Conservation (phyloP, 371 early-diverging fungal genomes). For the Rhizopus microsporus region DNA sequence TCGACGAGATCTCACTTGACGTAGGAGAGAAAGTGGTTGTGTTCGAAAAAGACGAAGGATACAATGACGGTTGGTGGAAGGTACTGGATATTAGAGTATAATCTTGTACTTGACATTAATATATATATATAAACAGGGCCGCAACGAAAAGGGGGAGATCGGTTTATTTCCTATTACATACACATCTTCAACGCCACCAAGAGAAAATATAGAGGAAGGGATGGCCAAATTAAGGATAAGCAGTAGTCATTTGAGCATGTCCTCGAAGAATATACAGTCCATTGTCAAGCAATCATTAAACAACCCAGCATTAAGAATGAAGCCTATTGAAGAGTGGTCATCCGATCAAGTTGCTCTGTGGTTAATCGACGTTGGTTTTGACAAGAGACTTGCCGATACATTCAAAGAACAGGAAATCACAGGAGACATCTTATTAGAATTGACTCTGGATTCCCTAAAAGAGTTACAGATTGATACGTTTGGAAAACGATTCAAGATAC, state of each 20-base stretch:
- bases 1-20: constrained; percentile 74
- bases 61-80: constrained; percentile 81
- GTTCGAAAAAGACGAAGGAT: constrained; percentile 73
- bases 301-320: constrained; percentile 1
- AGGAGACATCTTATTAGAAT: constrained; percentile 67
- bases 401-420: constrained; percentile 75
- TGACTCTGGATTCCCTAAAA: constrained; percentile 68
- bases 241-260: constrained; percentile 1
- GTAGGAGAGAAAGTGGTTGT: constrained; percentile 72
- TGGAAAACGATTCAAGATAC: constrained; percentile 71
- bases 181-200: constrained; percentile 52
- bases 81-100: constrained; percentile 9
- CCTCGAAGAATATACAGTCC: constrained; percentile 16
- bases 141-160: constrained; percentile 62
- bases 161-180: constrained; percentile 69
- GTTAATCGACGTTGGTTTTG: constrained; percentile 58
- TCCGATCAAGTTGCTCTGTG: constrained; percentile 49
- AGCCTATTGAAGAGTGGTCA: constrained; percentile 47
- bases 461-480: constrained; percentile 70
- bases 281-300: constrained; percentile 12
- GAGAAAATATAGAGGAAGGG: constrained; percentile 20
- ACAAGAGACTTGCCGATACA: constrained; percentile 40
- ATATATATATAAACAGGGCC: constrained; percentile 50
- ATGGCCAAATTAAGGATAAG: constrained; percentile 29
- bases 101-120: not conserved